Base-by-base conservation (phyloP, 2,329 filamentous ascomycete genomes). In the Chaetomiaceae sp. region DNA sequence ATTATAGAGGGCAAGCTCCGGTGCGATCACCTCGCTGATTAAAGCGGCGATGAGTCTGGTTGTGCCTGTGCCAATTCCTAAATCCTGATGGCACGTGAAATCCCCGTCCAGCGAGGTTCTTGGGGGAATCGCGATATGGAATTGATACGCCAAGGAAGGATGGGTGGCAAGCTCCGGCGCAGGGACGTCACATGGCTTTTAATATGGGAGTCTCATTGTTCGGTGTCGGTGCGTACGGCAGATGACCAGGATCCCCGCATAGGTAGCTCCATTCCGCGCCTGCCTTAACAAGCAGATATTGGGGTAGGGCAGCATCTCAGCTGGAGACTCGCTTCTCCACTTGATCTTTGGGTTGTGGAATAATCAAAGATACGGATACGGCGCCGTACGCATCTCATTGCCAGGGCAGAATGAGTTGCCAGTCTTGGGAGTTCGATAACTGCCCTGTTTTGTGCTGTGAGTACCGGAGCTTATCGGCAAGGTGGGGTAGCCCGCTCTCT, bases 201-300 rank as follows among this genome's bases (percentile, higher is more conserved):
- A 23, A 11, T 43, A 17, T 23, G n/a, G n/a, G n/a, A n/a, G n/a
- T n/a, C n/a, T n/a, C n/a, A n/a, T n/a, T n/a, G 22, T 27, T 9
- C 11, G n/a, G 9, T 44, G 25, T 31, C 39, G 27, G 4, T 42
- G n/a, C n/a, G n/a, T 15, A 27, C 23, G 2, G n/a, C 31, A 25
- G 19, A 37, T 20, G 45, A 31, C 34, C 36, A 15, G 19, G 37
- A 40, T 31, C 39, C 47, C 47, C 47, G 39, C 47, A 51, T 34
- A 6, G 1, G 8, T 6, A 7, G 19, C 47, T 42, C 38, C 27
- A 19, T 25, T 31, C 23, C 9, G 2, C 11, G 17, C 36, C 34
- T 47, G 22, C 45, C 36, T 14, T 4, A 37, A 29, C 34, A 23
- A 47, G 17, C 5, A 22, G 9, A 19, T n/a, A 33, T 48, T 33